A percentile compares a stretch with the other conserved stretches of the same genome.
phyloP scores from a whole-genome alignment of 495 filamentous ascomycete genomes.

The Penicillium mononematosum region DNA sequence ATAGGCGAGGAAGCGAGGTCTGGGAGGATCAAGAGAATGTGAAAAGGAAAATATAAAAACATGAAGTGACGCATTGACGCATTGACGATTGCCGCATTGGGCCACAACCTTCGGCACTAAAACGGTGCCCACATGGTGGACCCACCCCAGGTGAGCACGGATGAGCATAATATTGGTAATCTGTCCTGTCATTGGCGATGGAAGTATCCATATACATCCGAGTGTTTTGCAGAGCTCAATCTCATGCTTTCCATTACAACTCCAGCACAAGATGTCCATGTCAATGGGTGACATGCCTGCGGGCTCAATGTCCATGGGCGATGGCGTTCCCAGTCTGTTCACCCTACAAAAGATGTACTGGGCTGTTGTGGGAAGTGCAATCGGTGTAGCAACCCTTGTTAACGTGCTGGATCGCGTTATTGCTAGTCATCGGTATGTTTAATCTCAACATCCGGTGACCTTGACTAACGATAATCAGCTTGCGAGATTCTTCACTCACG shows the following conservation, averaged over 20 bases:
- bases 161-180: slow-evolving; percentile 24
- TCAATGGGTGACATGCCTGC: slow-evolving; percentile 36
- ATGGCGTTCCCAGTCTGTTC: slow-evolving; percentile 45
- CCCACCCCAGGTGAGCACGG: slow-evolving; percentile 1
- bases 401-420: slow-evolving; percentile 49
- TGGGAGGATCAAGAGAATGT: background rate
- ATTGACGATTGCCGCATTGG: slow-evolving; percentile 1
- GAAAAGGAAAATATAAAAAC: background rate
- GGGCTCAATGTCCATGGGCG: slow-evolving; percentile 47
- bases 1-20: background rate
- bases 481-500: slow-evolving; percentile 34
- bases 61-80: background rate
- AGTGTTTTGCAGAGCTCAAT: background rate
- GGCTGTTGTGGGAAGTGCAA: slow-evolving; percentile 56
- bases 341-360: slow-evolving; percentile 58
- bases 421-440: slow-evolving; percentile 48
- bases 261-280: slow-evolving; percentile 24
- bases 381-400: slow-evolving; percentile 50
- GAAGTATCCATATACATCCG: background rate
- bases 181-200: background rate
- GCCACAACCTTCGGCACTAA: background rate
- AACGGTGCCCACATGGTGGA: slow-evolving; percentile 1
- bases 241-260: background rate
- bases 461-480: slow-evolving; percentile 15
- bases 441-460: background rate